Conservation (phyloP, 2,329 filamentous ascomycete species). For the Penicillium sp. region DNA sequence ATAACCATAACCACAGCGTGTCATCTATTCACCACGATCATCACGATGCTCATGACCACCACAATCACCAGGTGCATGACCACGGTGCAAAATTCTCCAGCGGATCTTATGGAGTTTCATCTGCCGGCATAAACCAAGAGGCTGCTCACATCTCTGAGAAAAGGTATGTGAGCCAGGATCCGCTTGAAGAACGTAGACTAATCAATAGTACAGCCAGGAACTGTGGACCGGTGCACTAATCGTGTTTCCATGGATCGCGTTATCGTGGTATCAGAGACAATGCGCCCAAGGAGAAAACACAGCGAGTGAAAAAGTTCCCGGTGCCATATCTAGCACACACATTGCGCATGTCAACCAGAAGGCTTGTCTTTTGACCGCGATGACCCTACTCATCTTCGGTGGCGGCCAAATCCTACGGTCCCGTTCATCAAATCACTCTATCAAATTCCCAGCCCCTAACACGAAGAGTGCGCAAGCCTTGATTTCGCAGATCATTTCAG, state of each 20-base stretch:
- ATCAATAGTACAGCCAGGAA: constrained; percentile 42
- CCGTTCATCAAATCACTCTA: constrained; percentile 2
- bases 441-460: constrained; percentile 22
- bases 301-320: constrained; percentile 8
- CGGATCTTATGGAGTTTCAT: neutral
- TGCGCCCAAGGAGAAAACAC: constrained; percentile 19
- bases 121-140: neutral
- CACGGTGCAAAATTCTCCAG: neutral
- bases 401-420: constrained; percentile 26
- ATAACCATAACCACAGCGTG: constrained; percentile 26
- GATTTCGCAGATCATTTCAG: constrained; percentile 39
- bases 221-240: constrained; percentile 52
- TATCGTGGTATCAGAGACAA: constrained; percentile 39
- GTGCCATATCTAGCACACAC: constrained; percentile 4
- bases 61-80: neutral
- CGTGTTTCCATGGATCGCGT: constrained; percentile 37
- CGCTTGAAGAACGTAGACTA: constrained; percentile 20
- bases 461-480: constrained; percentile 20
- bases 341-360: constrained; percentile 24
- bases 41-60: constrained; percentile 8
- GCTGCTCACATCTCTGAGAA: constrained; percentile 6
- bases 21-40: constrained; percentile 18
- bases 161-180: constrained; percentile 14
- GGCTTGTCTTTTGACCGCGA: constrained; percentile 31
- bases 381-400: constrained; percentile 36